These are phyloP conservation scores for Botrytis fragariae DNA, from an alignment of 2,329 filamentous ascomycete genomes.

Conservation along the genomic window DNA sequence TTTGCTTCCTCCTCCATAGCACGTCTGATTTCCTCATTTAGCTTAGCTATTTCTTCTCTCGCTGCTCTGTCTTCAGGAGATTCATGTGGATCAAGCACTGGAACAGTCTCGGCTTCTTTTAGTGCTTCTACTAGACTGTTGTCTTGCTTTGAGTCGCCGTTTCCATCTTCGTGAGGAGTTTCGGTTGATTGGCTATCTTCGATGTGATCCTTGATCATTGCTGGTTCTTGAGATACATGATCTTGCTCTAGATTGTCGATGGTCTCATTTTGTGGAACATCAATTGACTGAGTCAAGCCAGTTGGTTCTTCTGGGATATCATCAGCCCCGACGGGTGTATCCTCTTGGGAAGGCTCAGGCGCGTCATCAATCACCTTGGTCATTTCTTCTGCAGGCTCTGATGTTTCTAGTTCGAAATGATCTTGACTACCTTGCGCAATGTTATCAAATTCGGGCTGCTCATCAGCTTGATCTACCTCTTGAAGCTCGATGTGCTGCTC, in stretches of 20 bases:
- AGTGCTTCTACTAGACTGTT: not conserved
- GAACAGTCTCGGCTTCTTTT: not conserved
- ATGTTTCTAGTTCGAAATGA: not conserved
- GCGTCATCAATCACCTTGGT: not conserved
- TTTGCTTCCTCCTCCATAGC: slow-evolving; percentile 16
- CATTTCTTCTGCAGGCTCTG: not conserved
- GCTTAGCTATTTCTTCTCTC: slow-evolving; percentile 15
- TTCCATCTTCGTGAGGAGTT: not conserved
- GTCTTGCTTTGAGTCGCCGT: not conserved
- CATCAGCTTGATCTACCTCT: not conserved
- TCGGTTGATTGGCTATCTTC: not conserved
- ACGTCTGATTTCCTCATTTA: slow-evolving; percentile 18
- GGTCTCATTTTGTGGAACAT: not conserved
- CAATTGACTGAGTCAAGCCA: not conserved
- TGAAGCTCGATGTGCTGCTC: not conserved
- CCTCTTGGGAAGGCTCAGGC: not conserved
- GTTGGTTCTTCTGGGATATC: not conserved
- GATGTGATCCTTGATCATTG: not conserved
- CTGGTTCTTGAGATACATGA: not conserved
- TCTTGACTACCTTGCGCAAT: not conserved
- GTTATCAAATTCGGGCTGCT: not conserved
- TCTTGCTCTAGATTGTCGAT: not conserved
- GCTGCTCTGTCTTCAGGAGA: slow-evolving; percentile 12
- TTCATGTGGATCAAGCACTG: not conserved
- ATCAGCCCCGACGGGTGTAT: not conserved